Evolutionary conservation across 2,329 filamentous ascomycete species (phyloP).

Genomic region (Alternaria triticina): DNA sequence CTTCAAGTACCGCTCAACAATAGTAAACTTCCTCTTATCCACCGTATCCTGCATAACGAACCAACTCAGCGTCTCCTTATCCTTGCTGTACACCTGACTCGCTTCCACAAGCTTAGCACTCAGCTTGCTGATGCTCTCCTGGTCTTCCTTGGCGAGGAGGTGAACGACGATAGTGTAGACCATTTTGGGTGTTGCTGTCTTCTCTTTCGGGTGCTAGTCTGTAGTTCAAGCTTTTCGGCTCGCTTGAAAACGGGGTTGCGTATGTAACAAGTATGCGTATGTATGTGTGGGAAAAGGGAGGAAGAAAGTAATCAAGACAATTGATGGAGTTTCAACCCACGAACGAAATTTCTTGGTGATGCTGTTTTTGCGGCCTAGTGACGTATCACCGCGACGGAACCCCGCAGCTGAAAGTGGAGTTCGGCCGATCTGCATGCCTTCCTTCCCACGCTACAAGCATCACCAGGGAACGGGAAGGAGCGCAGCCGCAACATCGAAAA

Average conservation of each 20-base stretch:
- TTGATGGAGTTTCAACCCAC: too few species aligned
- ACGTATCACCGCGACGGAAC: constrained; percentile 7
- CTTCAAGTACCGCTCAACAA: constrained; percentile 75
- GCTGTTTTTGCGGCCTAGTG: constrained; percentile 7
- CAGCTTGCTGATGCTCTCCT: constrained; percentile 68
- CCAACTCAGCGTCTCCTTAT: constrained; percentile 71
- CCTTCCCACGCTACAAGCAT: background rate
- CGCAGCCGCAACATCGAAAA: background rate
- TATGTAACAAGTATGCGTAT: background rate
- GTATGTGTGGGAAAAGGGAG: background rate
- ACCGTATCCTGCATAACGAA: constrained; percentile 78
- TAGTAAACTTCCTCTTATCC: constrained; percentile 73
- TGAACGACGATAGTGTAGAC: constrained; percentile 74
- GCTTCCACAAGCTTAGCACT: constrained; percentile 77
- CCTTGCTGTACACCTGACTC: constrained; percentile 73
- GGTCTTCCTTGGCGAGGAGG: constrained; percentile 72
- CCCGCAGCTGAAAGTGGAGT: constrained; percentile 12
- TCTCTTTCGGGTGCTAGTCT: too few species aligned
- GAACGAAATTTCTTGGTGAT: background rate
- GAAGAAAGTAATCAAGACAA: background rate
- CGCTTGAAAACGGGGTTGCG: too few species aligned
- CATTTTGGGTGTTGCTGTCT: constrained; percentile 53
- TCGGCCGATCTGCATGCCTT: background rate
- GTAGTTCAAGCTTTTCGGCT: too few species aligned
- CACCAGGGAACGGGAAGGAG: background rate